Percentiles rank a stretch among this genome's conserved stretches.
phyloP scores from a whole-genome alignment of 2,329 filamentous ascomycete genomes.

The Calycina herbarum region DNA sequence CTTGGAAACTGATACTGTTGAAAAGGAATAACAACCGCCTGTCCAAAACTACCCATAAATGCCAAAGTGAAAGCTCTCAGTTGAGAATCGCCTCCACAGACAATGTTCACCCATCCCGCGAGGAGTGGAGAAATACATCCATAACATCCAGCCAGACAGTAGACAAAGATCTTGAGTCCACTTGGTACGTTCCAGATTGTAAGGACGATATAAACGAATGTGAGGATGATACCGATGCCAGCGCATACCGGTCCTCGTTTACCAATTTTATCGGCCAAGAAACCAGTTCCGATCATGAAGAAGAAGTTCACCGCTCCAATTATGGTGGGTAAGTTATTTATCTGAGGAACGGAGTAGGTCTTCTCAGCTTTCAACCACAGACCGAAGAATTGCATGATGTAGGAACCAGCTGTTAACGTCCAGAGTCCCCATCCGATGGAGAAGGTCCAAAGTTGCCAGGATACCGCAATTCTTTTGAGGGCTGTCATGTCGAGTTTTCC shows the following conservation, averaged over 20 bases:
- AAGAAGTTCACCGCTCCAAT: conserved; percentile 38
- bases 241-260: conserved; percentile 14
- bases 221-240: conserved; percentile 23
- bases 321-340: conserved; percentile 52
- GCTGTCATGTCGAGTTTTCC: conserved; percentile 50
- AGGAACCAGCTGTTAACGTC: conserved; percentile 11
- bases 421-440: conserved; percentile 54
- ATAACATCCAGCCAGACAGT: conserved; percentile 40
- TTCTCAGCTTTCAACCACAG: conserved; percentile 50
- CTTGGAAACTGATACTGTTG: conserved; percentile 40
- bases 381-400: conserved; percentile 48
- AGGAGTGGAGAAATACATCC: conserved; percentile 41
- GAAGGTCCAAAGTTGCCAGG: conserved; percentile 62
- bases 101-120: conserved; percentile 40
- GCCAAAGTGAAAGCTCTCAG: conserved; percentile 40
- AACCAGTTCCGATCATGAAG: conserved; percentile 19
- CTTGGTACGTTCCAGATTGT: conserved; percentile 38
- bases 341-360: conserved; percentile 47
- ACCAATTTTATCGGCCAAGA: conserved; percentile 18
- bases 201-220: conserved; percentile 38
- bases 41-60: conserved; percentile 39
- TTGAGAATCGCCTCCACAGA: conserved; percentile 39
- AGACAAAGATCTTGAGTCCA: conserved; percentile 39
- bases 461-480: conserved; percentile 52
- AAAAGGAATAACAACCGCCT: conserved; percentile 36